phyloP scores from a whole-genome alignment of 1,284 basidiomycete genomes.

The Sanghuangporus weigelae region DNA sequence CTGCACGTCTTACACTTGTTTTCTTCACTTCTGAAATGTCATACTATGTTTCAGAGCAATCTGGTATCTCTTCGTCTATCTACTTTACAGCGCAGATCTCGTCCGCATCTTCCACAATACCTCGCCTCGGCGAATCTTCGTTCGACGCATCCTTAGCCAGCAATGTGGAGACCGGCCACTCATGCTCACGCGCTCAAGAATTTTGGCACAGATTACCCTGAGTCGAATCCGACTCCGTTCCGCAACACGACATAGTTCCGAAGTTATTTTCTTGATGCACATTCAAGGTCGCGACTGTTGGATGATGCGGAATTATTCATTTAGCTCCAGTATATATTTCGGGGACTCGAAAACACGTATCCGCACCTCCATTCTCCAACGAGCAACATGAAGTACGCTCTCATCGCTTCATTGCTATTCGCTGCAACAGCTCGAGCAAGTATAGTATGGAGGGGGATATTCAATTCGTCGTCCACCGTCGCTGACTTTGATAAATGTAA shows the following conservation, averaged over 20 bases:
- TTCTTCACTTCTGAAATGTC: too few species aligned
- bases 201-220: neutral
- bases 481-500: conserved; percentile 26
- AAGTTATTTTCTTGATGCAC: neutral
- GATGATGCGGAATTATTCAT: neutral
- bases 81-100: neutral
- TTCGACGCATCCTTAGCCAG: neutral
- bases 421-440: conserved; percentile 17
- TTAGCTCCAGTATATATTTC: neutral
- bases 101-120: neutral
- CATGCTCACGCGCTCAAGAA: neutral
- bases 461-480: conserved; percentile 23
- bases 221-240: neutral
- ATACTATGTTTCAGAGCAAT: too few species aligned
- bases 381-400: conserved; percentile 7
- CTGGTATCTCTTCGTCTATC: neutral
- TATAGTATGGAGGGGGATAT: conserved; percentile 25
- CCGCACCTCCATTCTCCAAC: neutral
- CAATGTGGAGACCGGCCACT: neutral
- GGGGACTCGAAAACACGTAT: neutral
- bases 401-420: conserved; percentile 4
- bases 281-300: neutral
- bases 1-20: neutral
- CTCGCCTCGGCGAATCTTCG: neutral
- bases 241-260: neutral